Evolutionary conservation across 169 alveolate genomes (phyloP), one percentile per base, ranked within the genome.

Genomic region (Cryptosporidium sp.): DNA sequence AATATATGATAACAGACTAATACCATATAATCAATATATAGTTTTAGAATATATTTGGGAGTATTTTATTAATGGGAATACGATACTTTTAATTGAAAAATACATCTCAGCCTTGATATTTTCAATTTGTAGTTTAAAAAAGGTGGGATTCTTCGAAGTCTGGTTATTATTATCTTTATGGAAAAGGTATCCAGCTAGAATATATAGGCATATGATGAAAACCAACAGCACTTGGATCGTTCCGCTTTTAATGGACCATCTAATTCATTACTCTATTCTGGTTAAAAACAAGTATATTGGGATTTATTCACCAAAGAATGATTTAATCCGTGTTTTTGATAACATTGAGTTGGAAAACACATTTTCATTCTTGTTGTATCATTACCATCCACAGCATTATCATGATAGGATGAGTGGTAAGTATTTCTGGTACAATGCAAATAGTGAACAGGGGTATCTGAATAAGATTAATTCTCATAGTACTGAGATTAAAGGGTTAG

Each of bases 321-420:
- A 33, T 16, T 26, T 62, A 26, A 50, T 55, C 31, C 41, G 23
- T 31, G 37, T 80, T 10, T 80, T 80, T 43, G 33, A 59, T 18
- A 80, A 80, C 16, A 62, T 80, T 43, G 89, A 62, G n/a, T 41
- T 80, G 8, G 73, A 80, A 62, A 80, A 80, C 65, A 29, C 59
- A 65, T 80, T 61, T 48, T 80, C 89, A 39, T 80, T 80, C 52
- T 35, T 80, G 5, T 39, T 80, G 52, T 80, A 80, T 65, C 73
- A 80, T 48, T 80, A 48, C 50, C 75, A 59, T 18, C 89, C 89
- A 43, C 89, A 80, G 39, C 69, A 62, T 29, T 80, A 80, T 23
- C 89, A 80, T 62, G 89, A 80, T n/a, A 61, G 89, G 48, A 59
- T 80, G 75, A 80, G 89, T 80, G 70, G 75, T 50, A 80, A 50